Base-by-base conservation (phyloP, 2,329 filamentous ascomycete genomes). In the Penicillium sp. region DNA sequence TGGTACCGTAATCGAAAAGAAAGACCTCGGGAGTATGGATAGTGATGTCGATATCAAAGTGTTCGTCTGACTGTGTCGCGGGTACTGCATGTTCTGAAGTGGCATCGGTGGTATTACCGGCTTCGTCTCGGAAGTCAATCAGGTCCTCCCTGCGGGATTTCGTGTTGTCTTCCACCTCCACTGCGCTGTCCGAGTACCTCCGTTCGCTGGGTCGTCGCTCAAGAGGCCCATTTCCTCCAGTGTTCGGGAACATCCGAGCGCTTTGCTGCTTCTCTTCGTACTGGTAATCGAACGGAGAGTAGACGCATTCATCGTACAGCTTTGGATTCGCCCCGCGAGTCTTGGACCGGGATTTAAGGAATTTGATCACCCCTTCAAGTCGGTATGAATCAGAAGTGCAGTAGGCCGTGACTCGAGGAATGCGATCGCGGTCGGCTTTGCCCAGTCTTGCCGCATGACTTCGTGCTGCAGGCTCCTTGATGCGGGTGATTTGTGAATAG, bases 241-340 rank as follows among this genome's bases (percentile, higher is more conserved):
- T 20, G 15, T 39, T 44, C n/a, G 52, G 43, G 66, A 69, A 54
- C 48, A 62, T 15, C 62, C 66, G 52, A 50, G 63, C 23, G 25
- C 57, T 56, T 23, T 61, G 62, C 37, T 66, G 62, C 55, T 70
- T 71, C 40, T 67, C 63, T 73, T 77, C 60, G 62, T 81, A 78
- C 37, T 78, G 77, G 68, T 96, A 96, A 63, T 83, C 86, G 70
- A 95, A 98, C 0, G 92, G 89, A 9, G 92, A 89, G 72, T 98
- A 98, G 60, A 98, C 89, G 70, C 93, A 98, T 71, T 98, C 93
- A 68, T 98, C 93, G 61, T 96, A 96, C 50, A 93, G 75, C 71
- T 96, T 97, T 1, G 93, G 92, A 52, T 84, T 87, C 13, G 91
- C 83, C 15, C 89, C 88, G 61, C 88, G 82, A 28, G 82, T 81